Base-by-base conservation (phyloP, 1,284 basidiomycete genomes). In the Clitocybe nebularis region DNA sequence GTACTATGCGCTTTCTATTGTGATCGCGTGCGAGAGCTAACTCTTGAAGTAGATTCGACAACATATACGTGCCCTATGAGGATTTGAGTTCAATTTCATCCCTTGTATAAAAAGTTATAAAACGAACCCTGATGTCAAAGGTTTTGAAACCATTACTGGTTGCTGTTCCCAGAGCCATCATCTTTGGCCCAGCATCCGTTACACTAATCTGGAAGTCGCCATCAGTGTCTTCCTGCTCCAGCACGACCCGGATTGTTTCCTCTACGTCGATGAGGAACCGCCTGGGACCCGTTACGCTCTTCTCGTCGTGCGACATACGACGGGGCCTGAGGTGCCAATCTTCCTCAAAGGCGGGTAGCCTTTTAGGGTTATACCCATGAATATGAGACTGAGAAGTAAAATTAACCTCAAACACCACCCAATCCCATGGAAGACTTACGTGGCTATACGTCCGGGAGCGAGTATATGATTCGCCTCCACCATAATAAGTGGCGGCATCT, bases 201-300 rank as follows among this genome's bases (percentile, higher is more conserved):
- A 98, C 83, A 52, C 90, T 93, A 58, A 99, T 98, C 68, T 97
- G 87, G 62, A 94, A 93, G 66, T 99, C 93, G 36, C 89, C 89
- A 54, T 99, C 93, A 3, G 95, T 98, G 63, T 99, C 95, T 61
- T 99, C 95, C 62, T 99, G 96, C 63, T 96, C 93, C 23, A 99
- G 82, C 4, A 99, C 84, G 46, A 97, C 82, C 35, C 93, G 84
- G 63, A 99, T 93, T 22, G 95, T 99, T 67, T 97, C 93, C 58
- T 99, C 95, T n/a, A 99, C 95, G 57, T 98, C 95, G 48, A 99
- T 93, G 26, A 98, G 77, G 70, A 97, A 99, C 22, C 92, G 84
- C 33, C 93, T 75, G 14, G 85, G 84, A 0, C 69, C 77, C 1
- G 79, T 74, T n/a, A 79, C 73, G 46, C 74, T 75, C 63, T 87